These are phyloP conservation scores for Pholiota molesta DNA, from an alignment of 768 basidiomycete genomes.

Conservation along the genomic window DNA sequence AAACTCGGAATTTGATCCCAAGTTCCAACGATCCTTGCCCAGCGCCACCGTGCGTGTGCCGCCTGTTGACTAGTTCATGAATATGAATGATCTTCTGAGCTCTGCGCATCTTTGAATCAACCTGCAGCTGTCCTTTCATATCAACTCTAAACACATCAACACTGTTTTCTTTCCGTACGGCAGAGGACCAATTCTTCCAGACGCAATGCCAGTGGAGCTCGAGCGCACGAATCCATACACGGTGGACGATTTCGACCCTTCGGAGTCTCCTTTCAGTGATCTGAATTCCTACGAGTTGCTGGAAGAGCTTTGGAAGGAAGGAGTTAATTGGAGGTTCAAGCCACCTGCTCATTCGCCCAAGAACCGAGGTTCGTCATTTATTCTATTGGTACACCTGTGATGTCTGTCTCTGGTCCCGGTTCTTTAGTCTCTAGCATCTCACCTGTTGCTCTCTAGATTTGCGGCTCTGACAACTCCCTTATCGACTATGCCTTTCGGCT, in stretches of 20 bases:
- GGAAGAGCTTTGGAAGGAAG: not conserved
- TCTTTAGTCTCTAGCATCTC: no score
- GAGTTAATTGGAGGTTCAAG: not conserved
- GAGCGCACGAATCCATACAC: no score
- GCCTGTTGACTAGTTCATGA: no score
- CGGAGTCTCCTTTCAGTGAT: not conserved
- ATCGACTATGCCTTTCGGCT: not conserved
- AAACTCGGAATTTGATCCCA: no score
- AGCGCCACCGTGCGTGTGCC: no score
- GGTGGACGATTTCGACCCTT: not conserved
- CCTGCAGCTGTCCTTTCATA: no score
- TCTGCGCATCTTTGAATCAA: no score
- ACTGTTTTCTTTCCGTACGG: no score
- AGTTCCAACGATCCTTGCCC: no score
- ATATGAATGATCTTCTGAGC: no score
- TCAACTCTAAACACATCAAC: no score
- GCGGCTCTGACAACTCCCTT: not conserved
- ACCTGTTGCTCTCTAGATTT: not conserved
- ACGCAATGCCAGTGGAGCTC: not conserved
- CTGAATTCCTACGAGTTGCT: not conserved
- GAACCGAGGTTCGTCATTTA: not conserved
- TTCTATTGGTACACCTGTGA: slow-evolving; percentile 24
- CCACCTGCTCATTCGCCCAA: not conserved
- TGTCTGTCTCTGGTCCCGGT: slow-evolving; percentile 12
- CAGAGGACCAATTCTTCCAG: no score